Percentiles rank a stretch among this genome's conserved stretches.
Evolutionary conservation across 352 stramenopile genomes (phyloP).

Genomic region (Globisporangium perplexum): DNA sequence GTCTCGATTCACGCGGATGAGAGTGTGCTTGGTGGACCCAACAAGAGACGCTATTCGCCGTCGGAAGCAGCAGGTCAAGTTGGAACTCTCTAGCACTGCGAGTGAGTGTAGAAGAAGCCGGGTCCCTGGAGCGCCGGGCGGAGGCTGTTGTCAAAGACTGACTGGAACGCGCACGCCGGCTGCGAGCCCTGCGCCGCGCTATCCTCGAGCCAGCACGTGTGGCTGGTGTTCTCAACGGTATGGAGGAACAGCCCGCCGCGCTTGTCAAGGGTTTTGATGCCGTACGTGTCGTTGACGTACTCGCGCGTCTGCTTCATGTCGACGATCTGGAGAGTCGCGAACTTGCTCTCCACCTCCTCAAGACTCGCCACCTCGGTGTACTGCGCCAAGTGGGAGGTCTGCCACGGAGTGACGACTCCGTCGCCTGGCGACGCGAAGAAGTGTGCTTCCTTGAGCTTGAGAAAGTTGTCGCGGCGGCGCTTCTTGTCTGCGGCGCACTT

Average conservation of each 20-base stretch:
- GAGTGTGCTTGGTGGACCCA: too few relatives aligned
- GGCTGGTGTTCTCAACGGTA: background rate
- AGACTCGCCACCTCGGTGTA: constrained; percentile 16
- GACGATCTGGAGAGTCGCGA: constrained; percentile 8
- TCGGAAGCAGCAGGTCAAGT: too few relatives aligned
- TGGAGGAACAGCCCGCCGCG: constrained; percentile 5
- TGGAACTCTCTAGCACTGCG: background rate
- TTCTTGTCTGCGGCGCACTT: background rate
- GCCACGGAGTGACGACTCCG: constrained; percentile 15
- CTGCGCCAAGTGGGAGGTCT: constrained; percentile 9
- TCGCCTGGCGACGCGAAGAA: constrained; percentile 22
- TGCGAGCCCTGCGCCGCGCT: background rate
- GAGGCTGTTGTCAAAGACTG: background rate
- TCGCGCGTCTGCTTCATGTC: constrained; percentile 14
- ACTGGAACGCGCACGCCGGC: background rate
- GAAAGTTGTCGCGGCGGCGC: constrained; percentile 8
- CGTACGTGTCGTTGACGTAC: constrained; percentile 23
- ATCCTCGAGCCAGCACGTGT: background rate
- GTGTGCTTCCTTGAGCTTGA: constrained; percentile 12
- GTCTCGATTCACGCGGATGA: too few relatives aligned
- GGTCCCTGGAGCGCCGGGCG: background rate
- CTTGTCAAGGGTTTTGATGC: constrained; percentile 15
- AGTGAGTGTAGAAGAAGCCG: background rate
- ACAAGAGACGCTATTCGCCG: too few relatives aligned
- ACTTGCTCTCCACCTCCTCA: constrained; percentile 9